Evolutionary conservation across 768 basidiomycete genomes (phyloP), one percentile per base, ranked within the genome.

Genomic region (Mycena maculata): DNA sequence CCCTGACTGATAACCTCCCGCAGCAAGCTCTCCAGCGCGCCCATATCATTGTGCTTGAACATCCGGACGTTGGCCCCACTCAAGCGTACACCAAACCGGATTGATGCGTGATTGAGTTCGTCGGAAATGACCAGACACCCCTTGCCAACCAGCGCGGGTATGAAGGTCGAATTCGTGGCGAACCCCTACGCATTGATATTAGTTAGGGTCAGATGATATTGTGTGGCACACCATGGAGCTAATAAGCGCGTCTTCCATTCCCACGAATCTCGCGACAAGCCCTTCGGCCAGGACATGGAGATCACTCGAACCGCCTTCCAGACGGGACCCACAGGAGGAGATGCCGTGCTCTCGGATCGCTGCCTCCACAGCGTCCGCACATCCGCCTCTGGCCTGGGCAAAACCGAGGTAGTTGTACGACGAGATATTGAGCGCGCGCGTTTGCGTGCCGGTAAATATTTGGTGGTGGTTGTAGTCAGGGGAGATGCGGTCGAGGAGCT

Each of bases 371-470:
- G 94, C 94, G 76, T 99, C 98, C 9, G 98, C 94, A 76, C 95
- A 98, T 8, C 93, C 93, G 20, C 98, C 98, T 3, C 87, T 86
- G 18, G 91, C 92, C 76, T 98, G 95, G 0, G 98, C 97, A 76
- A 99, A 99, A 8, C 98, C 98, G 72, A 99, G 94, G 77, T 99
- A 99, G 81, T 99, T 99, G 84, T 99, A 99, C 4, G 95, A 98
- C 0, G 96, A 97, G 68, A 99, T 92, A 78, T 99, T 99, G 73
- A 99, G 91, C 0, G 92, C 93, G 56, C 96, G 93, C 0, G 94
- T 96, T 33, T 85, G 87, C 0, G 84, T 86, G 63, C 96, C 97
- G 2, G 94, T 92, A 70, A 91, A 83, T 48, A 89, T 79, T 65
- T 93, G 91, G 13, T 90, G 91, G 75, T 87, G 84, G 80, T 96